These are phyloP conservation scores for Aquanectria penicillioides DNA, from an alignment of 2,329 filamentous ascomycete genomes.

Conservation along the genomic window DNA sequence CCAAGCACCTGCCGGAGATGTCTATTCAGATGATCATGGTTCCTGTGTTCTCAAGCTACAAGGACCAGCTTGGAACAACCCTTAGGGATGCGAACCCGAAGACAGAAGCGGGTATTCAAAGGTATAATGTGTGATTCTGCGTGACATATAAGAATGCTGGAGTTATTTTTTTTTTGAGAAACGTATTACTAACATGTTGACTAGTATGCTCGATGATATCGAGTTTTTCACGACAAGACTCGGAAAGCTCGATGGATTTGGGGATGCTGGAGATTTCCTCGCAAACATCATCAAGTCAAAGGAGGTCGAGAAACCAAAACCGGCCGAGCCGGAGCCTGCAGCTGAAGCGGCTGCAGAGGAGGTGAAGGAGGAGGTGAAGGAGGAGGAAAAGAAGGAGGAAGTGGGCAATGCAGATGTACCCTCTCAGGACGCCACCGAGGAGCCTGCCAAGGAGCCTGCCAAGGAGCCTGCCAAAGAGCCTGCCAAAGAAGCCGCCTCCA, in stretches of 20 bases:
- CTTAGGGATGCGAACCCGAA: constrained; percentile 73
- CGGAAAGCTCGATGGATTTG: constrained; percentile 81
- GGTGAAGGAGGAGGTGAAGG: constrained; percentile 22
- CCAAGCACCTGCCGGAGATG: constrained; percentile 81
- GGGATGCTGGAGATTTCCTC: constrained; percentile 76
- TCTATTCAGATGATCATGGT: constrained; percentile 86
- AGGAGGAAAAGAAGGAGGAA: constrained; percentile 25
- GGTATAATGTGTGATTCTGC: too few relatives aligned
- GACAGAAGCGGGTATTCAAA: constrained; percentile 74
- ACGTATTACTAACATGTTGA: constrained; percentile 21
- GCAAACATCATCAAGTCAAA: constrained; percentile 72
- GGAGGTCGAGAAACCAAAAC: constrained; percentile 63
- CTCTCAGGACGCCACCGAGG: too few relatives aligned
- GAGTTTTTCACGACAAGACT: constrained; percentile 77
- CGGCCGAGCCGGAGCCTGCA: constrained; percentile 42
- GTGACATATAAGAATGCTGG: constrained; percentile 47
- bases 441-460: constrained; percentile 24
- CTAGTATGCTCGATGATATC: constrained; percentile 80
- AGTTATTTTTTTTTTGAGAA: neutral
- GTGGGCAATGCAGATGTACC: constrained; percentile 24
- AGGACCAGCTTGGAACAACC: constrained; percentile 78
- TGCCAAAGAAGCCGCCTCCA: constrained; percentile 19
- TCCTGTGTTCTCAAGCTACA: constrained; percentile 85
- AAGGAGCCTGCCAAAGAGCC: too few relatives aligned
- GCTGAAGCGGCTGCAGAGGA: constrained; percentile 25